Base-by-base conservation (phyloP, 345 rosid genomes). In the Kernera saxatilis region DNA sequence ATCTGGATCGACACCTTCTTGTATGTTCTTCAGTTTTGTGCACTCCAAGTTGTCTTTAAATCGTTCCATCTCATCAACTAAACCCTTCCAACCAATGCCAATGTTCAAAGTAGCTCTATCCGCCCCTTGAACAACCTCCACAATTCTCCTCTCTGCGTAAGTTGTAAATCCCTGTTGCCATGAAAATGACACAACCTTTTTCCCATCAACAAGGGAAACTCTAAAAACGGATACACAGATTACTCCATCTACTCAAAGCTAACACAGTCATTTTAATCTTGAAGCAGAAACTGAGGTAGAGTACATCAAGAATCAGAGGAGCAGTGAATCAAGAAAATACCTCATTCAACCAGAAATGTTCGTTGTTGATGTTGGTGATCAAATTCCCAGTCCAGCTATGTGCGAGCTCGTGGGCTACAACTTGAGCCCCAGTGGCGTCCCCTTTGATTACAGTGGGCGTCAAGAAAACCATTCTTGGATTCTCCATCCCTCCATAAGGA, bases 341-440 rank as follows among this genome's bases (percentile, higher is more conserved):
- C 96, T 93, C 98, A 74, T 93, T 93, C 79, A 93, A 78, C 97
- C 98, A 91, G 61, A 93, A 93, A 73, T 93, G 98, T 37, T 93
- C 92, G 17, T 93, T 93, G 66, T 84, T 91, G 71, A 70, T 81
- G 68, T 91, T 93, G 46, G 97, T 91, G 29, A 93, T 93, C 84
- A 93, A 76, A 71, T 93, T 93, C 25, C 91, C 96, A 1, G 97
- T 93, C 96, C 98, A 91, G 70, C 94, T 93, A 72, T 91, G 97
- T 0, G 98, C 98, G 6, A 93, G 85, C 83, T 91, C 94, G 45
- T 91, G 97, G 0, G 96, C 98, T 27, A 93, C 96, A 15, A 91
- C 87, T 77, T 89, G 93, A 12, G 96, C 98, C 1, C 98, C 97
- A 35, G 87, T 79, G 0, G 88, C 88, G 57, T 91, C 93, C 6